phyloP scores from a whole-genome alignment of 495 filamentous ascomycete species.

The Penicillium coprophilum region DNA sequence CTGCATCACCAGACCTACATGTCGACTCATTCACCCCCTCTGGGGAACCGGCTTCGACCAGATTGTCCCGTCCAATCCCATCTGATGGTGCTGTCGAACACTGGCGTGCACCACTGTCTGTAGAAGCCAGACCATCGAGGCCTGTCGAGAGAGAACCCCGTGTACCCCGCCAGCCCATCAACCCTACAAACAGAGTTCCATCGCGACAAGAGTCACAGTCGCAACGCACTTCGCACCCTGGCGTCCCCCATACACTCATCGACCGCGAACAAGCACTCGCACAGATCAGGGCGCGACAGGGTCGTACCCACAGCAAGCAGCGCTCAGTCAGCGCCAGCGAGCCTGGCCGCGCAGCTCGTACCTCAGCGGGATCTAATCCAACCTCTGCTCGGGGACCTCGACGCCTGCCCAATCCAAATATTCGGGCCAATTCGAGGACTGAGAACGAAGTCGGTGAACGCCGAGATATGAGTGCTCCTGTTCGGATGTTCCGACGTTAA shows the following conservation, averaged over 20 bases:
- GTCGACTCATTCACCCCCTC: conserved; percentile 24
- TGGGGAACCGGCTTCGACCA: conserved; percentile 13
- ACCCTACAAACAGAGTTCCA: conserved; percentile 36
- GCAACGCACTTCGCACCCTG: conserved; percentile 26
- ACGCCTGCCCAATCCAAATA: conserved; percentile 43
- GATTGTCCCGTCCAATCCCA: conserved; percentile 3
- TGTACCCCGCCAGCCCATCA: conserved; percentile 15
- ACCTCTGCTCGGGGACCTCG: conserved; percentile 32
- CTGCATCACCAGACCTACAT: conserved; percentile 15
- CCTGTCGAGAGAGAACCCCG: conserved; percentile 10
- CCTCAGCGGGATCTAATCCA: conserved; percentile 25
- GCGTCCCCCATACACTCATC: conserved; percentile 43
- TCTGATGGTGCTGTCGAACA: conserved; percentile 5
- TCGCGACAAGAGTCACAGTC: conserved; percentile 28
- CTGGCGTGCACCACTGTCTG: not conserved
- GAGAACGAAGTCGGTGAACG: conserved; percentile 34
- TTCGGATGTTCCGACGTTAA: conserved; percentile 40
- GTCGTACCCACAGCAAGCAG: conserved; percentile 46
- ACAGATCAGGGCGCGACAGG: conserved; percentile 50
- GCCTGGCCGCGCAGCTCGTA: conserved; percentile 28
- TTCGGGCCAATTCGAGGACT: conserved; percentile 32
- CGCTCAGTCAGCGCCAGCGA: conserved; percentile 46
- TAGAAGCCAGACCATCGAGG: conserved; percentile 19
- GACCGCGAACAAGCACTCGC: conserved; percentile 53
- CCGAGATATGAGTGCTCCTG: conserved; percentile 43